Evolutionary conservation across 352 stramenopile species (phyloP), one percentile per base, ranked within the genome.

Genomic region (Pythium phragmitis): DNA sequence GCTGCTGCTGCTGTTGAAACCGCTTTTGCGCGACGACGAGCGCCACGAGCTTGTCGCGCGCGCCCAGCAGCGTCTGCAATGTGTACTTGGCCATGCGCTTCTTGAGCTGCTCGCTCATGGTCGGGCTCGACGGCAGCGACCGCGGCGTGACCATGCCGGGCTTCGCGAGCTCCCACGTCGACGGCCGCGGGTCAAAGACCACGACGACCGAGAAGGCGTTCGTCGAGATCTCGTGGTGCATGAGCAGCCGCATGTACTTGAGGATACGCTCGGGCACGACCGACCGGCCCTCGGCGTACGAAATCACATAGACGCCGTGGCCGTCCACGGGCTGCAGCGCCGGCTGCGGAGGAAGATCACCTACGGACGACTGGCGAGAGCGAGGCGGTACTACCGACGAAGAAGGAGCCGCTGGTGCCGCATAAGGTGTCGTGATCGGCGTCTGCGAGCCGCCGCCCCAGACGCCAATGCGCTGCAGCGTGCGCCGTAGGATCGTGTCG

Each of bases 221-320:
- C n/a, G 85, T 91, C 28, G 81, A 87, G 33, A 92, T 77, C 64
- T 92, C 80, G 60, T 92, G 84, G 61, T 94, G 83, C 85, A 94
- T 94, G 33, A 94, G 73, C 58, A 94, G 66, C 55, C 82, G 80
- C 83, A 94, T 92, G 72, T 91, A 91, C 72, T 94, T 92, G 60
- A 94, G 73, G 50, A 91, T 88, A 17, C 85, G 85, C 49, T 83
- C 80, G 1, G 85, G 83, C 7, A 94, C 82, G 3, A 92, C 75
- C 3, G 80, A 91, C 16, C 62, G 62, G 33, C 83, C 85, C 70
- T 94, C 83, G 6, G 79, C 77, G 65, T 94, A 94, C 23, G 85
- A 91, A 17, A 94, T 56, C 60, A 92, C 85, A 62, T 91, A 89
- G 21, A 88, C 83, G 9, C 78, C 79, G 36, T 63, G 37, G 70